Evolutionary conservation across 768 basidiomycete genomes (phyloP).

Genomic region (Leccinum longicurvipes): DNA sequence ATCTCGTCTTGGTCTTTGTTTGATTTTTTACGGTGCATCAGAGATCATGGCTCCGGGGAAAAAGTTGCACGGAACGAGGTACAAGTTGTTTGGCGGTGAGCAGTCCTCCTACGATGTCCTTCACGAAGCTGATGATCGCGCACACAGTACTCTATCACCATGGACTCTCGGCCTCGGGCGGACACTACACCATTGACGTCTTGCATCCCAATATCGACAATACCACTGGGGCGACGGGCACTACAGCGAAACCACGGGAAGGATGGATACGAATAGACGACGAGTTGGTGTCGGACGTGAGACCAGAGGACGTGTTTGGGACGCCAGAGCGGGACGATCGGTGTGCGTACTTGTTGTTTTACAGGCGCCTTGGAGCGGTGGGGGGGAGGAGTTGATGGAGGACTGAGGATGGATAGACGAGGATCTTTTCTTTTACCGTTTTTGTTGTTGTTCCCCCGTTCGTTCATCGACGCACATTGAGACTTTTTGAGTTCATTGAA

Average conservation of each 20-base stretch:
- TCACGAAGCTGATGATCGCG: neutral
- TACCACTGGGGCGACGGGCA: constrained; percentile 11
- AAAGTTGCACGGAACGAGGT: constrained; percentile 50
- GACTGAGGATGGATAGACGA: neutral
- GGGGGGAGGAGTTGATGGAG: neutral
- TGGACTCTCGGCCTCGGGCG: constrained; percentile 83
- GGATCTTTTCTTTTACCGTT: neutral
- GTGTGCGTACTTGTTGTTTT: constrained; percentile 87
- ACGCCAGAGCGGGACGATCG: constrained; percentile 51
- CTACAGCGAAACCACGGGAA: constrained; percentile 39
- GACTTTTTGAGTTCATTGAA: neutral
- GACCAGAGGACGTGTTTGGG: constrained; percentile 67
- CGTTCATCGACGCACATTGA: too few species aligned
- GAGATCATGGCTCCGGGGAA: constrained; percentile 61
- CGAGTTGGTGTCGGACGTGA: constrained; percentile 76
- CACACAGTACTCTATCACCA: constrained; percentile 85
- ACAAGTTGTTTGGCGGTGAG: constrained; percentile 83
- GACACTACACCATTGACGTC: constrained; percentile 93
- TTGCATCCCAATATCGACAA: constrained; percentile 67
- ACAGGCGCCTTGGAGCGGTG: constrained; percentile 51
- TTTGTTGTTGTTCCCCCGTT: neutral
- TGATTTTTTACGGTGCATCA: constrained; percentile 13
- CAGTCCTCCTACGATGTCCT: neutral
- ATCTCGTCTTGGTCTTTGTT: neutral
- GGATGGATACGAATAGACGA: constrained; percentile 95